Conservation (phyloP, 2,329 filamentous ascomycete species). For the Epichloe baconii region DNA sequence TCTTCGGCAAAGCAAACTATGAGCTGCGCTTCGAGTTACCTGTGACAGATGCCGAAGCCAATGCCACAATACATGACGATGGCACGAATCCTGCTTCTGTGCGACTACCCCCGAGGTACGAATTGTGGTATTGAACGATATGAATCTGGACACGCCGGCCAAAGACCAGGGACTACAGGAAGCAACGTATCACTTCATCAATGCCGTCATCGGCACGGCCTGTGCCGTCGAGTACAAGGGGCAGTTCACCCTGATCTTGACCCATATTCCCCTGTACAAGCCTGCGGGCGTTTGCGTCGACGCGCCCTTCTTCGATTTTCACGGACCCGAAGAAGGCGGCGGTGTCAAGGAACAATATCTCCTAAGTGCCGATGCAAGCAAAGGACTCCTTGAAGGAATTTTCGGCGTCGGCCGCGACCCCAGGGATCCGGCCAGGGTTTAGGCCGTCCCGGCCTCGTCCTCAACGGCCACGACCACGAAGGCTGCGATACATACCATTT, state of each 20-base stretch:
- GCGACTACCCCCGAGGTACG: constrained; percentile 56
- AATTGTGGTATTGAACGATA: constrained; percentile 76
- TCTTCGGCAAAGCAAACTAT: constrained; percentile 84
- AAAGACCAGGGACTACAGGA: constrained; percentile 53
- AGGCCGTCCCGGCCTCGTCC: constrained; percentile 62
- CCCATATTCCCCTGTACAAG: constrained; percentile 87
- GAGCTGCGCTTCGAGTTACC: constrained; percentile 62
- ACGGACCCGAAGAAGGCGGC: constrained; percentile 47
- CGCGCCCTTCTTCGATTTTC: constrained; percentile 69
- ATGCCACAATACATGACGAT: constrained; percentile 28
- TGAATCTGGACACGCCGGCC: constrained; percentile 84
- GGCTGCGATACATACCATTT: constrained; percentile 87
- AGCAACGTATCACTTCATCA: constrained; percentile 66
- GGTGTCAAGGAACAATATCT: constrained; percentile 87
- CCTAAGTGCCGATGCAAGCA: constrained; percentile 58
- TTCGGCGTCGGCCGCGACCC: constrained; percentile 59
- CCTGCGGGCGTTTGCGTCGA: constrained; percentile 71
- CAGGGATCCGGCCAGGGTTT: constrained; percentile 45
- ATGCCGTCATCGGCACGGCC: constrained; percentile 50
- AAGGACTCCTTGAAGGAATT: constrained; percentile 69
- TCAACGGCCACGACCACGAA: constrained; percentile 92
- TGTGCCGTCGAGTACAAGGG: constrained; percentile 46
- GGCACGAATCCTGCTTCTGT: constrained; percentile 31
- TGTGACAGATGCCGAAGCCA: constrained; percentile 23
- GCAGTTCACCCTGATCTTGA: constrained; percentile 72